phyloP scores from a whole-genome alignment of 495 filamentous ascomycete species.

The Bombardia bombarda region DNA sequence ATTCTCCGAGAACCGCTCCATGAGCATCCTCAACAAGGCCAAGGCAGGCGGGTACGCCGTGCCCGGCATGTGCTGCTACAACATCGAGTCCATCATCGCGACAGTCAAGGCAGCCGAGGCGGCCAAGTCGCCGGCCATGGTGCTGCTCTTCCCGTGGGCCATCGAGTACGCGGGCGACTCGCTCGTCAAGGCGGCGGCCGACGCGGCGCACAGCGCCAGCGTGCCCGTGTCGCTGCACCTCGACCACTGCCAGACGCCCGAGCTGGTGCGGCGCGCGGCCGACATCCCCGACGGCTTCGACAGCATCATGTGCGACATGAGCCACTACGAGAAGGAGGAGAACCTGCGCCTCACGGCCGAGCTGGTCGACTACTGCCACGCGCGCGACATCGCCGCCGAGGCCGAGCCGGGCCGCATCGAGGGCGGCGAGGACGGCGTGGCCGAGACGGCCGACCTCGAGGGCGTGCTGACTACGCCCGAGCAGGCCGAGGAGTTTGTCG shows the following conservation, averaged over 20 bases:
- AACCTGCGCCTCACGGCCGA: conserved; percentile 67
- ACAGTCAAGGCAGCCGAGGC: conserved; percentile 70
- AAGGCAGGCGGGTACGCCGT: conserved; percentile 59
- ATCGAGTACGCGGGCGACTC: conserved; percentile 56
- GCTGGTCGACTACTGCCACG: conserved; percentile 63
- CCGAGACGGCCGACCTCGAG: conserved; percentile 67
- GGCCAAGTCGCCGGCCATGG: conserved; percentile 66
- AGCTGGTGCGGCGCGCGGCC: conserved; percentile 58
- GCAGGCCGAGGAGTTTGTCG: conserved; percentile 68
- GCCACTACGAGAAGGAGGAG: conserved; percentile 74
- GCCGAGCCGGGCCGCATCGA: conserved; percentile 78
- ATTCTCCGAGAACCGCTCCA: conserved; percentile 52
- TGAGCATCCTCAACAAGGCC: conserved; percentile 61
- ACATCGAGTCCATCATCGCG: conserved; percentile 75
- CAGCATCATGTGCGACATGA: conserved; percentile 80
- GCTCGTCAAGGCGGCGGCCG: conserved; percentile 33
- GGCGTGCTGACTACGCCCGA: conserved; percentile 70
- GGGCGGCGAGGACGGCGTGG: conserved; percentile 77
- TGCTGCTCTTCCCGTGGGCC: conserved; percentile 86
- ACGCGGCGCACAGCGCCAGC: conserved; percentile 50
- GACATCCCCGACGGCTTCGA: conserved; percentile 60
- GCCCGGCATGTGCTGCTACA: conserved; percentile 77
- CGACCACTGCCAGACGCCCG: conserved; percentile 69
- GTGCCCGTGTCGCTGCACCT: conserved; percentile 70
- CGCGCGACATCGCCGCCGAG: conserved; percentile 66